A percentile compares a stretch with the other conserved stretches of the same genome.
Conservation (phyloP, 106 monocot genomes). For the Agapanthus africanus region DNA sequence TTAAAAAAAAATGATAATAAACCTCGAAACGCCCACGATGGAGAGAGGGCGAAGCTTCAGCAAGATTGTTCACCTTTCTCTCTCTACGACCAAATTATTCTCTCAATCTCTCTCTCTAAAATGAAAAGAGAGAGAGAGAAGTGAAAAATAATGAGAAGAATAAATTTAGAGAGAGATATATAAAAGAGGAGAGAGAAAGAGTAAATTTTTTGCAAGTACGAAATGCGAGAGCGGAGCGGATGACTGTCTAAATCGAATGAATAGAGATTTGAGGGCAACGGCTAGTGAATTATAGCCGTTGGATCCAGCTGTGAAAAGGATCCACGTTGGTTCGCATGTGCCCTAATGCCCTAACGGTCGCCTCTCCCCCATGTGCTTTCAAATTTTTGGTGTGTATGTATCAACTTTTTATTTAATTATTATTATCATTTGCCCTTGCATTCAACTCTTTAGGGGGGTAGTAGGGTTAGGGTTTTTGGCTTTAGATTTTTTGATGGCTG, state of each 20-base stretch:
- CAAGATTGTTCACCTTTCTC: no score
- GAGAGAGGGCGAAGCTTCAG: no score
- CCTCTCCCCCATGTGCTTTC: background rate
- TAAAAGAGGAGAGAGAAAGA: no score
- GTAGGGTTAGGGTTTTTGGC: background rate
- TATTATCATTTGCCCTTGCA: background rate
- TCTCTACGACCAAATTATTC: no score
- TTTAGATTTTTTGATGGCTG: background rate
- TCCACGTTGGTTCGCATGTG: background rate
- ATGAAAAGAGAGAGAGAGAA: no score
- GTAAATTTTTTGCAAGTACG: no score
- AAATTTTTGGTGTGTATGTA: background rate
- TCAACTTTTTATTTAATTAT: background rate
- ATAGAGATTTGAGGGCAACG: background rate
- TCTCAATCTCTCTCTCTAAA: no score
- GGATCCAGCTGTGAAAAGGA: background rate
- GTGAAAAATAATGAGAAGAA: no score
- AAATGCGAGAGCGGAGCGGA: background rate
- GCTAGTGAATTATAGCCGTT: slow-evolving; percentile 4
- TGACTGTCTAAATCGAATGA: background rate
- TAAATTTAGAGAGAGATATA: no score
- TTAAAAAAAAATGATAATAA: no score
- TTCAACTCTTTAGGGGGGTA: background rate
- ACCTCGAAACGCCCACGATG: no score
- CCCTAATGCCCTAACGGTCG: background rate